Evolutionary conservation across 208 protist genomes (phyloP).

Genomic region (Crithidia expoeki): DNA sequence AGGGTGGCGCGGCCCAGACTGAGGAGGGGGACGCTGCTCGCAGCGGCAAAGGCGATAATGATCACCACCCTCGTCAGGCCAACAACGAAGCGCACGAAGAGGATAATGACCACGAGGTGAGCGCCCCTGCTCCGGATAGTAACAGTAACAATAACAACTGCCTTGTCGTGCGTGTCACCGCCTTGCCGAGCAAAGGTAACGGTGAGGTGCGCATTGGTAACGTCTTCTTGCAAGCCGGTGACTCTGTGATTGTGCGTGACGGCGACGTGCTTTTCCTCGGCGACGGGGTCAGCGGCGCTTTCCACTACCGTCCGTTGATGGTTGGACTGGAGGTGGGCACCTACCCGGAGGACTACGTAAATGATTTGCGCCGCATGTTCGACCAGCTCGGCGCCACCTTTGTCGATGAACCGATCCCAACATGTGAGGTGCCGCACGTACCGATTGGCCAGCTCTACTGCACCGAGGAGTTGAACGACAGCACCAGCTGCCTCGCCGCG

Average conservation of each 20-base stretch:
- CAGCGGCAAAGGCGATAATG: no score
- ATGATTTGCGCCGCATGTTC: constrained; percentile 66
- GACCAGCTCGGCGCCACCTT: constrained; percentile 70
- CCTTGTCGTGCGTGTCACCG: constrained; percentile 68
- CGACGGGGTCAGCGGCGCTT: constrained; percentile 34
- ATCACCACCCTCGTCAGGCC: no score
- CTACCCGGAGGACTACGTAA: constrained; percentile 46
- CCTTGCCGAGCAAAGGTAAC: constrained; percentile 39
- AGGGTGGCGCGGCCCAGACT: no score
- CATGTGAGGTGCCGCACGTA: constrained; percentile 28
- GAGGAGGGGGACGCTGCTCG: no score
- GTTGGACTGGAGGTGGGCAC: constrained; percentile 56
- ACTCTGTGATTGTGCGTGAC: constrained; percentile 45
- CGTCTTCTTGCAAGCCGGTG: constrained; percentile 33
- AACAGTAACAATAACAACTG: constrained; percentile 35
- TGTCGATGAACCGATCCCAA: constrained; percentile 34
- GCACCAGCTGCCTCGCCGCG: constrained; percentile 53
- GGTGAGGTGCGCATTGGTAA: constrained; percentile 47
- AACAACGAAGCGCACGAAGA: no score
- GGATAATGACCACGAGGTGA: constrained; percentile 5
- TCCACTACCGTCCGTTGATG: constrained; percentile 75
- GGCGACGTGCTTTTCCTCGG: constrained; percentile 63
- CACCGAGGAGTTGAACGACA: constrained; percentile 61
- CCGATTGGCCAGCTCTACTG: constrained; percentile 74
- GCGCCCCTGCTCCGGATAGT: no score